Evolutionary conservation across 1,139 yeast species (phyloP).

Genomic region (Maudiozyma humilis): DNA sequence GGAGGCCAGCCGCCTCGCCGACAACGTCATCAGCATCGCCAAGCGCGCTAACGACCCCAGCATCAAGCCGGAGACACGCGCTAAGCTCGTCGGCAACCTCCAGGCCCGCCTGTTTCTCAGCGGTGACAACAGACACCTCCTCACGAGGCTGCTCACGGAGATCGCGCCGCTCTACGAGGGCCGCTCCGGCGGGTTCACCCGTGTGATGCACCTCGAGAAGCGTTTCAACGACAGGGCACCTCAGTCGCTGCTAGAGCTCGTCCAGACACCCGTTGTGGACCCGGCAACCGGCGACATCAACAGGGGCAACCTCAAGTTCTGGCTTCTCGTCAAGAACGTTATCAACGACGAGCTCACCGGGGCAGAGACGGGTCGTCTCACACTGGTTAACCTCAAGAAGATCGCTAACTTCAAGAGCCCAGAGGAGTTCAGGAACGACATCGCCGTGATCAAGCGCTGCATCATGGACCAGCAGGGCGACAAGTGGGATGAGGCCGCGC

Average conservation of each 20-base stretch:
- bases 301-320: constrained; percentile 29
- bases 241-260: constrained; percentile 80
- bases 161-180: constrained; percentile 53
- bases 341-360: constrained; percentile 19
- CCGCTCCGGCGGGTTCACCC: constrained; percentile 76
- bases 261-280: constrained; percentile 47
- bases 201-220: constrained; percentile 77
- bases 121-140: constrained; percentile 29
- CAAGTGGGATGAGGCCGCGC: constrained; percentile 14
- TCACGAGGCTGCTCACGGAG: constrained; percentile 52
- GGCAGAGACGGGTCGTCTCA: constrained; percentile 11
- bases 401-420: constrained; percentile 17
- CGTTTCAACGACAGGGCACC: constrained; percentile 88
- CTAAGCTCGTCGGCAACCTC: constrained; percentile 14
- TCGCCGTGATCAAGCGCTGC: constrained; percentile 17
- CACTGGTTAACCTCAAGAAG: constrained; percentile 23
- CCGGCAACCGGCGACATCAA: constrained; percentile 12
- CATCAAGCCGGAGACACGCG: not conserved
- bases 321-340: constrained; percentile 26
- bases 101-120: constrained; percentile 26
- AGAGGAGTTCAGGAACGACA: constrained; percentile 17
- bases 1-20: constrained; percentile 51
- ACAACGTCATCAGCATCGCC: constrained; percentile 47
- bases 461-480: constrained; percentile 13
- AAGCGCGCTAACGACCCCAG: constrained; percentile 19